Evolutionary conservation across 768 basidiomycete genomes (phyloP), one percentile per base, ranked within the genome.

Genomic region (Naematelia aurantialba): DNA sequence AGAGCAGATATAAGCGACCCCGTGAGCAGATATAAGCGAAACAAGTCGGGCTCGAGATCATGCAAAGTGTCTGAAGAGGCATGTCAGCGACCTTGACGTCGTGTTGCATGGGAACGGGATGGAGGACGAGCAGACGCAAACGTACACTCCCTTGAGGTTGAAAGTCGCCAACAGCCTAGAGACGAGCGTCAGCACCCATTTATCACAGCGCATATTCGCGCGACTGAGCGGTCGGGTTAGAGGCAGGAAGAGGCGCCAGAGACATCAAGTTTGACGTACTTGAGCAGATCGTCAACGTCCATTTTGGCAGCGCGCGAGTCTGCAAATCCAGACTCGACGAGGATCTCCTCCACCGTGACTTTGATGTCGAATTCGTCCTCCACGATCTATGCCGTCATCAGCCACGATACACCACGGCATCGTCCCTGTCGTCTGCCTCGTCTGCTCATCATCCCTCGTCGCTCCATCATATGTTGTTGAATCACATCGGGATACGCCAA

Each of bases 251-350:
- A 11, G 25, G n/a, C n/a, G n/a, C n/a, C n/a, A n/a, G n/a, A n/a
- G n/a, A n/a, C n/a, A n/a, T n/a, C n/a, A n/a, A n/a, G n/a, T n/a
- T n/a, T n/a, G n/a, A 79, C 86, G 55, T 70, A 91, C 90, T 88
- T 91, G 34, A 97, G 80, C 22, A 97, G 80, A 73, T 94, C 93
- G 65, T 94, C 88, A 11, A 96, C 82, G 58, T 87, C 85, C 91
- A 98, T 93, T 78, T 97, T 97, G 1, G 91, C 85, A 1, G 89
- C 90, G 46, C 93, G 84, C 52, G 82, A 84, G 52, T 93, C 88
- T 19, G 84, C 82, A 68, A 85, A 86, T 0, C 84, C 87, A 3
- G 85, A 85, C 52, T 88, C 85, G 4, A 80, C 78, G 21, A 94
- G 78, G 50, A 93, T 85, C 63, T 83, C 80, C 59, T 92, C 88